These are phyloP conservation scores for Monosporascus sp. DNA, from an alignment of 2,329 filamentous ascomycete species.

Conservation along the genomic window DNA sequence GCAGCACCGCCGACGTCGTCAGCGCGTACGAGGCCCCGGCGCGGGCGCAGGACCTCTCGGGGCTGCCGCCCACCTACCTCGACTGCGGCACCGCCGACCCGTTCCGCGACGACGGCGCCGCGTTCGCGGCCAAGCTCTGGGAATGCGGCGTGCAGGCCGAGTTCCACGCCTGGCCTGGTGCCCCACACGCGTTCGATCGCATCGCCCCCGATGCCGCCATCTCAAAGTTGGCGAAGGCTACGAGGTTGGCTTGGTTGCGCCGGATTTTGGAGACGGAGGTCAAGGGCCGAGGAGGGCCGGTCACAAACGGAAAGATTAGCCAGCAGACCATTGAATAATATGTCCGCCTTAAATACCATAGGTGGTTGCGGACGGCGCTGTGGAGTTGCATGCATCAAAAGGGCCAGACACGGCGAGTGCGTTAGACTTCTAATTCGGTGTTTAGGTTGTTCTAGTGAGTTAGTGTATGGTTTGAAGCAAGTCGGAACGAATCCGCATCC, in stretches of 20 bases:
- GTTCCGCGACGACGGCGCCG: slow-evolving; percentile 30
- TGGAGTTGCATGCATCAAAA: background rate
- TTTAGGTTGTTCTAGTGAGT: no score
- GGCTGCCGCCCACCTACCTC: slow-evolving; percentile 28
- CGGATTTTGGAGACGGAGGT: slow-evolving; percentile 1
- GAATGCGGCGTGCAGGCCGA: slow-evolving; percentile 27
- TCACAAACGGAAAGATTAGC: no score
- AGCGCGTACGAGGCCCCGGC: slow-evolving; percentile 26
- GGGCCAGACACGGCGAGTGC: no score
- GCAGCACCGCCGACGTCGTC: slow-evolving; percentile 12
- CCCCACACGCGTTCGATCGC: slow-evolving; percentile 28
- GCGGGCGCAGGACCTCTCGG: slow-evolving; percentile 22
- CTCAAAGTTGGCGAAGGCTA: slow-evolving; percentile 22
- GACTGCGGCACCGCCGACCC: slow-evolving; percentile 29
- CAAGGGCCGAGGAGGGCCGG: no score
- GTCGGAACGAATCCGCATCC: no score
- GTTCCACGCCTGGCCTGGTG: slow-evolving; percentile 30
- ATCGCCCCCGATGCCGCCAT: slow-evolving; percentile 23
- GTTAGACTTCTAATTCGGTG: no score
- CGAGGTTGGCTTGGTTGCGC: slow-evolving; percentile 25
- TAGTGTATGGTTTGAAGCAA: no score
- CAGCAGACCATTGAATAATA: no score
- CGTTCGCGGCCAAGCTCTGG: slow-evolving; percentile 29
- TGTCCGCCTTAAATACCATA: no score
- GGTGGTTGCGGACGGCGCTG: background rate